Base-by-base conservation (phyloP, 192 early-diverging fungal genomes). In the Mortierella antarctica region DNA sequence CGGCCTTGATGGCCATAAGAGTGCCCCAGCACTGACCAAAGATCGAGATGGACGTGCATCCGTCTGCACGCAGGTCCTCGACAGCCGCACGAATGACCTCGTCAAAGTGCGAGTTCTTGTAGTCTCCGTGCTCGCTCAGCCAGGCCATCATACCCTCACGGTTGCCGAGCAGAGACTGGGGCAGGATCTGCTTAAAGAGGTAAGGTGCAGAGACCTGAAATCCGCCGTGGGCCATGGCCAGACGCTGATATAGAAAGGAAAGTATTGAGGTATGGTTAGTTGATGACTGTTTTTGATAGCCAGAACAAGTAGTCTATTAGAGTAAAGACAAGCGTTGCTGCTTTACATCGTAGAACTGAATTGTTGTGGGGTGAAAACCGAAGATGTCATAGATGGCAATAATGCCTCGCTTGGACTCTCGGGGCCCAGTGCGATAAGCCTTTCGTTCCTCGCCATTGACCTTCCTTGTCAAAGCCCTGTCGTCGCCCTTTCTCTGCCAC, bases 11-110 rank as follows among this genome's bases (percentile, higher is more conserved):
- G 11, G 87, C 82, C 51, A 91, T 82, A 54, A 86, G 85, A 9
- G 84, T 84, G 23, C 93, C 91, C 92, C 92, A 92, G 81, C 92
- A 93, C 69, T 92, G 89, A 12, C 92, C 93, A 51, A 89, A 58
- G 15, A 89, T 53, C n/a, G 88, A 88, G 42, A 88, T 83, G 8
- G 72, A 64, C 6, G 65, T 66, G 18, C 83, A 84, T 57, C 86
- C 86, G 13, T 83, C 64, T 15, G 71, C 63, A 5, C 69, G 71
- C 47, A 92, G 82, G 12, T 85, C 54, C 11, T 80, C 60, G 1
- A 66, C 68, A 1, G 75, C 75, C 10, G 62, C 63, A 2, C 6
- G 18, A 18, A 78, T 70, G 1, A 65, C 1, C 7, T 52, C 56
- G 39, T 51, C 21, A 11, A 70, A 1, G 56, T 78, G 67, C 15